Evolutionary conservation across 2,329 filamentous ascomycete genomes (phyloP).

Genomic region (Aspergillus glaucus): DNA sequence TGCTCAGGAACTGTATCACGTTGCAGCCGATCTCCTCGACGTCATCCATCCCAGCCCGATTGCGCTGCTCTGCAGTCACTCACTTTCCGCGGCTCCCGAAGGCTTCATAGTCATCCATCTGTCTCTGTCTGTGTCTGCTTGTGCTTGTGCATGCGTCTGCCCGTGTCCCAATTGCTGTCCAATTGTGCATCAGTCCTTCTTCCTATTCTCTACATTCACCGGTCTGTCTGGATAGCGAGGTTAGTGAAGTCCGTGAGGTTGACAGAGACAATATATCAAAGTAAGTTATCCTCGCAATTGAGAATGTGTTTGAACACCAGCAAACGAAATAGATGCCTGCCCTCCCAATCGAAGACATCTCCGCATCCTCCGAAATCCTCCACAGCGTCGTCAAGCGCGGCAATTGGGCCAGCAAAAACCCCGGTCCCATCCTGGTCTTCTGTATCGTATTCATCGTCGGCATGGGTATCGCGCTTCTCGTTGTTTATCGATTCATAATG

Average conservation of each 20-base stretch:
- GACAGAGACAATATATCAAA: not conserved
- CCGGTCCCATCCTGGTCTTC: conserved; percentile 59
- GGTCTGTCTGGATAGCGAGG: not conserved
- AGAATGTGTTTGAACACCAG: not conserved
- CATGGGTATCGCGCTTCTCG: conserved; percentile 45
- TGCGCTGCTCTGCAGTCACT: not conserved
- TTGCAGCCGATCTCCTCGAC: not conserved
- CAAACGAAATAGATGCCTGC: conserved; percentile 17
- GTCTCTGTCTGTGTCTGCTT: not conserved
- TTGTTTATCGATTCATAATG: conserved; percentile 42
- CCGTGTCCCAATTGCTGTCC: not conserved
- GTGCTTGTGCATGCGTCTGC: not conserved
- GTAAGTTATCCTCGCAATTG: not conserved
- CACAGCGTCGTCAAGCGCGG: conserved; percentile 31
- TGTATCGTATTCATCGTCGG: conserved; percentile 53
- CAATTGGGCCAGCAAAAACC: conserved; percentile 54
- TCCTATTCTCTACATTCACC: not conserved
- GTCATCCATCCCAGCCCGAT: not conserved
- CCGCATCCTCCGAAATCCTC: conserved; percentile 3
- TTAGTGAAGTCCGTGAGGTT: too few species aligned
- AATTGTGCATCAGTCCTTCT: not conserved
- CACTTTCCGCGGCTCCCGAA: not conserved
- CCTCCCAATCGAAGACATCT: conserved; percentile 6
- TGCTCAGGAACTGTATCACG: not conserved
- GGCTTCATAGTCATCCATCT: not conserved